Conservation (phyloP, 257 asterid genomes). For the Anisodus acutangulus region DNA sequence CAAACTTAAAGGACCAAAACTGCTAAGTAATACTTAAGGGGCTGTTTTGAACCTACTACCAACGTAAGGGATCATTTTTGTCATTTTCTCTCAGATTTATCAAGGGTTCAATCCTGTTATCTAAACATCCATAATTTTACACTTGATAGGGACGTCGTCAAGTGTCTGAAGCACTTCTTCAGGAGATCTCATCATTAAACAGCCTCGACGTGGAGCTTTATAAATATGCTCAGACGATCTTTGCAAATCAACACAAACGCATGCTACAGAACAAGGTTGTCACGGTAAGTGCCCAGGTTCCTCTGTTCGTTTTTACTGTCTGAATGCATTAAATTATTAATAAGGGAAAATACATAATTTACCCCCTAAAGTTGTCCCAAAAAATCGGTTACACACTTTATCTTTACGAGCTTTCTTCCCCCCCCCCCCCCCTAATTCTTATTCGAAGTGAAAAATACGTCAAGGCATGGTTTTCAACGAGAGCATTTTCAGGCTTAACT, state of each 20-base stretch:
- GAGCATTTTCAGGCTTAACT: neutral
- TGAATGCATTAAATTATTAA: neutral
- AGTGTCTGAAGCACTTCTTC: slow-evolving; percentile 60
- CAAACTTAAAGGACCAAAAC: too few relatives aligned
- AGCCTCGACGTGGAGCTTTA: slow-evolving; percentile 76
- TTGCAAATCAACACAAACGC: slow-evolving; percentile 58
- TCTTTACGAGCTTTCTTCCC: too few relatives aligned
- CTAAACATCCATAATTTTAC: neutral
- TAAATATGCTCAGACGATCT: slow-evolving; percentile 67
- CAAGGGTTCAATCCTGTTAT: neutral
- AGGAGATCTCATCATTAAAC: slow-evolving; percentile 70
- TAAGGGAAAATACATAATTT: too few relatives aligned
- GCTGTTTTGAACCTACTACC: too few relatives aligned
- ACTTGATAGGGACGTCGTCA: slow-evolving; percentile 63
- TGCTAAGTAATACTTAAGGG: too few relatives aligned
- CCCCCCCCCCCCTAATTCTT: too few relatives aligned
- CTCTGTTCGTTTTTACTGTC: neutral
- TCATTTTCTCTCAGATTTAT: neutral
- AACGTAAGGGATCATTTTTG: too few relatives aligned
- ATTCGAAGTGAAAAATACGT: too few relatives aligned
- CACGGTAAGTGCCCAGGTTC: slow-evolving; percentile 56
- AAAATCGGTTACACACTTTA: too few relatives aligned
- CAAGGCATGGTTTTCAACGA: neutral
- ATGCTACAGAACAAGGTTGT: slow-evolving; percentile 41
- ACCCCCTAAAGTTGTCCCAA: too few relatives aligned